phyloP scores from a whole-genome alignment of 2,329 filamentous ascomycete genomes.

The Xylaria sp. region DNA sequence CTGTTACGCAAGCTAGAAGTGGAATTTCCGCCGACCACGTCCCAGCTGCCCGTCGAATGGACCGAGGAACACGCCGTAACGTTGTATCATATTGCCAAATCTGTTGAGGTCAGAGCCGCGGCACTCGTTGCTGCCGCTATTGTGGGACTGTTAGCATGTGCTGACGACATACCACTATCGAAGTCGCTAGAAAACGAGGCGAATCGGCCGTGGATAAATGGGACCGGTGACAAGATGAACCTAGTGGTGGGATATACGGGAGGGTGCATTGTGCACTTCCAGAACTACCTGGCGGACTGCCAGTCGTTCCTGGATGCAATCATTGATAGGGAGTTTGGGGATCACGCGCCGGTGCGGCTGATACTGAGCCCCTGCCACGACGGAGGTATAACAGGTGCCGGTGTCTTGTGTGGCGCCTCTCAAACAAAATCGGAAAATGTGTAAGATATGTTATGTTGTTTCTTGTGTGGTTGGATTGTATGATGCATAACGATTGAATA shows the following conservation, averaged over 20 bases:
- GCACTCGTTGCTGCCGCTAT: constrained; percentile 76
- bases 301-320: constrained; percentile 69
- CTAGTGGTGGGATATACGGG: constrained; percentile 81
- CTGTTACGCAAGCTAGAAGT: constrained; percentile 55
- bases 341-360: constrained; percentile 48
- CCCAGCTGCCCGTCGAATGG: constrained; percentile 63
- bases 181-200: constrained; percentile 21
- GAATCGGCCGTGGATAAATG: constrained; percentile 13
- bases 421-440: constrained; percentile 40
- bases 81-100: constrained; percentile 70
- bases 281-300: constrained; percentile 72
- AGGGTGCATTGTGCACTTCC: constrained; percentile 80
- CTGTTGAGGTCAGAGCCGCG: constrained; percentile 74
- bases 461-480: constrained; percentile 16
- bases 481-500: constrained; percentile 24
- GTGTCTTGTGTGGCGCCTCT: constrained; percentile 60
- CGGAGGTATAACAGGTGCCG: constrained; percentile 66
- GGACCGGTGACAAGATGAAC: constrained; percentile 48
- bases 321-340: constrained; percentile 48
- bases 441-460: constrained; percentile 22
- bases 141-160: constrained; percentile 70
- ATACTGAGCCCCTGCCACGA: constrained; percentile 63
- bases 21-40: constrained; percentile 59
- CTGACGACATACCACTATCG: constrained; percentile 64
- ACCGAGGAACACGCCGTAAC: constrained; percentile 61